Percentiles rank a stretch among this genome's conserved stretches.
Evolutionary conservation across 306 rosid species (phyloP).

Genomic region (Cicer arietinum): DNA sequence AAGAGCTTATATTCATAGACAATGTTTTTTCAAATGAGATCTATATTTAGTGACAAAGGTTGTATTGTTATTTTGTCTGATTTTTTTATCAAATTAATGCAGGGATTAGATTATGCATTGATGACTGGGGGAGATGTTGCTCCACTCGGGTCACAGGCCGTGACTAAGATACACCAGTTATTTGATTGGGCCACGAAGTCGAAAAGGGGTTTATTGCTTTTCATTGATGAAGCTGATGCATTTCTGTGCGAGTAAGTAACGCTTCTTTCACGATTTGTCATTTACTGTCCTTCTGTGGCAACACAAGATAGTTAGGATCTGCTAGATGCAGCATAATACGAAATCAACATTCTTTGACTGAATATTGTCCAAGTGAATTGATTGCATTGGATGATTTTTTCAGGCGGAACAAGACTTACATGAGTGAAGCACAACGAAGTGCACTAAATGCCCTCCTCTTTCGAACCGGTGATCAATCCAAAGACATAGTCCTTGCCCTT

Average conservation of each 20-base stretch:
- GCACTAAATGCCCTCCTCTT: constrained; percentile 96
- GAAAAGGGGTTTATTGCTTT: constrained; percentile 84
- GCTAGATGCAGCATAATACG: constrained; percentile 15
- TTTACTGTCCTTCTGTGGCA: constrained; percentile 16
- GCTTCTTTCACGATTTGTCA: constrained; percentile 18
- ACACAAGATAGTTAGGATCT: neutral
- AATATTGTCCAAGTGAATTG: constrained; percentile 31
- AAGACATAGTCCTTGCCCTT: constrained; percentile 96
- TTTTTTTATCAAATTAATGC: constrained; percentile 30
- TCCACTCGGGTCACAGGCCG: constrained; percentile 97
- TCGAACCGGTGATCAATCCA: constrained; percentile 98
- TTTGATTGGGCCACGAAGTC: constrained; percentile 98
- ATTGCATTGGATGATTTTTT: constrained; percentile 48
- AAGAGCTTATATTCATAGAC: neutral
- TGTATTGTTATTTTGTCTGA: neutral
- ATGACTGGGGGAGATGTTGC: constrained; percentile 99
- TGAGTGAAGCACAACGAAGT: constrained; percentile 99
- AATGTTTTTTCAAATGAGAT: neutral
- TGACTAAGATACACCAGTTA: constrained; percentile 94
- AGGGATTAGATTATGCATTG: constrained; percentile 97
- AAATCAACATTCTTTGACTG: neutral
- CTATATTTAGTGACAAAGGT: neutral
- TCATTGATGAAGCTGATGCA: constrained; percentile 99
- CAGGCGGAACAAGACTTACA: constrained; percentile 96
- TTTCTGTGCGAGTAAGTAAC: constrained; percentile 95